Evolutionary conservation across 192 early-diverging fungal genomes (phyloP).

Genomic region (Geosiphon pyriformis): DNA sequence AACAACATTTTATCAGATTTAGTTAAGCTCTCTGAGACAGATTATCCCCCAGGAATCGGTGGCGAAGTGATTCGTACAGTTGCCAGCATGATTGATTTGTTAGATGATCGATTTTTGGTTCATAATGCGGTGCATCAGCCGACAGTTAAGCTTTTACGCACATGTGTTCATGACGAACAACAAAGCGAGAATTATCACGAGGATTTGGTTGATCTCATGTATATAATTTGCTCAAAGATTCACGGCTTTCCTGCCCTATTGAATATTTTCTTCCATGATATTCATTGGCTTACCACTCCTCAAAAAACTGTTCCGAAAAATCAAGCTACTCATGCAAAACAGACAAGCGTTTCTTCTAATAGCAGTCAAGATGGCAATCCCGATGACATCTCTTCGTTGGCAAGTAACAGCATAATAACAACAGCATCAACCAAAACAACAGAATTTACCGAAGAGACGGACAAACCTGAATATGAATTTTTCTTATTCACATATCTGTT

Average conservation of each 20-base stretch:
- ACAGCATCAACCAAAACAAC: slow-evolving; percentile 40
- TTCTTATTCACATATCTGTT: slow-evolving; percentile 85
- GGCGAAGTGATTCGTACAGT: slow-evolving; percentile 75
- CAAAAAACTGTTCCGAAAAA: slow-evolving; percentile 36
- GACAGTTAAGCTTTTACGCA: slow-evolving; percentile 66
- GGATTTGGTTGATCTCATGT: slow-evolving; percentile 65
- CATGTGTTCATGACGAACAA: slow-evolving; percentile 52
- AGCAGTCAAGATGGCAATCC: slow-evolving; percentile 19
- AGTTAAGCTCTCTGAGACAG: slow-evolving; percentile 69
- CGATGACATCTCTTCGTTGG: slow-evolving; percentile 12
- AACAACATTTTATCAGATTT: slow-evolving; percentile 76
- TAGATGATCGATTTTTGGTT: slow-evolving; percentile 85
- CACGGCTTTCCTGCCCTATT: slow-evolving; percentile 66
- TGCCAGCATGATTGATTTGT: slow-evolving; percentile 72
- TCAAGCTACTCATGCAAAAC: not conserved
- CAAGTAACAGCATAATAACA: slow-evolving; percentile 15
- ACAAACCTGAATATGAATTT: slow-evolving; percentile 67
- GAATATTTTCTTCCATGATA: slow-evolving; percentile 73
- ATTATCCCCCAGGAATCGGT: slow-evolving; percentile 74
- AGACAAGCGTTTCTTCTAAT: slow-evolving; percentile 12
- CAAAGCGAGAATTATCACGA: slow-evolving; percentile 54
- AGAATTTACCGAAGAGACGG: slow-evolving; percentile 38
- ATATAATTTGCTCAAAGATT: slow-evolving; percentile 76
- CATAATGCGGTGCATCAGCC: slow-evolving; percentile 88
- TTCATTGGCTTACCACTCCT: slow-evolving; percentile 53